Base-by-base conservation (phyloP, 306 rosid genomes). In the Luffa aegyptiaca region DNA sequence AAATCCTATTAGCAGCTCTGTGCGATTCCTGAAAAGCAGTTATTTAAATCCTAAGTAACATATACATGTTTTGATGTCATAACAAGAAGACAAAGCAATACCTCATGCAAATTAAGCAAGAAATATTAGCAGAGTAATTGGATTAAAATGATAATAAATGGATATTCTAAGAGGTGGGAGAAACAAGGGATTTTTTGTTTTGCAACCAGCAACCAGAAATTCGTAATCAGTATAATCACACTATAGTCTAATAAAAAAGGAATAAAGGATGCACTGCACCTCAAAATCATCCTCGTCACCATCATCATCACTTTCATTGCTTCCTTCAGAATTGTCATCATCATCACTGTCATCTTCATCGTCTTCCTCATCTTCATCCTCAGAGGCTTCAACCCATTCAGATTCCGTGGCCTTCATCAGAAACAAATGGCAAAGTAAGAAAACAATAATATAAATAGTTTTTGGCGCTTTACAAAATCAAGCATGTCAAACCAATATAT, bases 311-410 rank as follows among this genome's bases (percentile, higher is more conserved):
- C 80, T 83, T 73, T 85, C 81, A 9, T 82, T 66, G 81, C 86
- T 93, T 51, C 88, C 93, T 52, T 87, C 97, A 45, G 76, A 70
- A 26, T 62, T 86, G 13, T 85, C 89, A 2, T 86, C 92, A 42
- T 88, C 83, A 4, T 75, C 93, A 36, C 84, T 88, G 0, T 87
- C 92, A 18, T 88, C 89, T 0, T 85, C 97, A 18, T 90, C 91
- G 0, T 86, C 94, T 12, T 86, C 95, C n/a, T 86, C 97, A 57
- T 91, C 92, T 53, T 89, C 92, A 35, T 88, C 97, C 72, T 92
- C 97, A 3, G 96, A 92, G 68, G 83, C 95, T 84, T 93, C 99
- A 64, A 95, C 89, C 99, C 99, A 95, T 88, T 95, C 99, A 79
- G 99, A 89, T 82, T 89, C 91, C 0, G 99, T 89, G 62, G 91